Evolutionary conservation across 2,329 filamentous ascomycete genomes (phyloP), one percentile per base, ranked within the genome.

Genomic region (Fusarium sp.): DNA sequence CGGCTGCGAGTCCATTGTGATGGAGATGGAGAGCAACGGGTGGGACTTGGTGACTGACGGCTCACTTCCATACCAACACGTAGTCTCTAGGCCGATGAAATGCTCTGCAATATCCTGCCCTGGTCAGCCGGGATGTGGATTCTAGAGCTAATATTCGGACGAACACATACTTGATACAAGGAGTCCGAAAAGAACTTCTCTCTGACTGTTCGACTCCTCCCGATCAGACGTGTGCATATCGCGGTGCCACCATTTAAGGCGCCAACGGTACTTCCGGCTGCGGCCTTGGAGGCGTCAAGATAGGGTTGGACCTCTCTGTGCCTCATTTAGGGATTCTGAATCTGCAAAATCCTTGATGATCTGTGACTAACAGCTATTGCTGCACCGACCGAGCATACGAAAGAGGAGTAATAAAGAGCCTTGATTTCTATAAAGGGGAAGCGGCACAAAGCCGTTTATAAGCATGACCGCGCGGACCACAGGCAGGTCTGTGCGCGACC

Each of bases 21-120:
- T 84, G 22, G 81, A 74, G 29, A 83, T 83, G 8, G 81, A 82
- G 8, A 84, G 78, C 1, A 83, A 69, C 3, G 82, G 83, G 40
- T 82, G 76, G 8, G 81, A 82, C 2, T 74, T 80, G 29, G 80
- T 80, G 2, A 78, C 77, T 6, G 74, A 68, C 11, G 80, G 77
- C 29, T 79, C 70, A 38, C 66, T 64, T 5, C 79, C 79, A 63
- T 83, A 81, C 77, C 79, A 84, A 35, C 79, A 78, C 9, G 77
- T 81, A 3, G 82, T 83, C 60, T 80, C 78, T 9, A 83, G 69
- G 7, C 76, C 76, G 35, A 84, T 77, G 65, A 84, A 84, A 62
- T 83, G 75, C n/a, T 80, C 56, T 4, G 54, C 60, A 18, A 80
- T 36, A 6, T 69, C 77, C 78, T 58, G 6, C 6, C 20, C 14